phyloP scores from a whole-genome alignment of 345 rosid species.

The Hirschfeldia incana region DNA sequence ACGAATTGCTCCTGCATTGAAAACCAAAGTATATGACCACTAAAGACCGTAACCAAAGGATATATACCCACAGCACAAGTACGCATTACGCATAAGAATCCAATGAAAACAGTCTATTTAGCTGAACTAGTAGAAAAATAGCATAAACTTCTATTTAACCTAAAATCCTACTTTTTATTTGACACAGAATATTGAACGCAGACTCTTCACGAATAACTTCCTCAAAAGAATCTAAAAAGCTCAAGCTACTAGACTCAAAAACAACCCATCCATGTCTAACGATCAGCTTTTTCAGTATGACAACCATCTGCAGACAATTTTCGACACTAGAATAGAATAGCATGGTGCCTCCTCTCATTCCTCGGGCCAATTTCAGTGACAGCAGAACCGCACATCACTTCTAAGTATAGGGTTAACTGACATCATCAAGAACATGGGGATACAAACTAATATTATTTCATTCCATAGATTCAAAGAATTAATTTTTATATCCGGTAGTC shows the following conservation, averaged over 20 bases:
- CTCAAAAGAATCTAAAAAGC: not conserved
- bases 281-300: not conserved
- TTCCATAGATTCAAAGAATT: not conserved
- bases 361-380: not conserved
- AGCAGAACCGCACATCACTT: not conserved
- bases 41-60: not conserved
- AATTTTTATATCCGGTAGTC: not conserved
- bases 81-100: not conserved
- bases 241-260: not conserved
- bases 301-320: not conserved
- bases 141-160: not conserved
- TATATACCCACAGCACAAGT: not conserved
- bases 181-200: not conserved
- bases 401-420: not conserved
- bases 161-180: not conserved
- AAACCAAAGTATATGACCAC: not conserved
- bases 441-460: slow-evolving; percentile 9
- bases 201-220: not conserved
- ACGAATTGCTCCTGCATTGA: not conserved
- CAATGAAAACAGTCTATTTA: slow-evolving; percentile 6
- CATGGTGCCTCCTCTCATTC: not conserved
- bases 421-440: not conserved
- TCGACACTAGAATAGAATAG: not conserved
- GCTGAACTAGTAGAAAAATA: not conserved
- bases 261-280: not conserved